Evolutionary conservation across 306 rosid species (phyloP), one percentile per base, ranked within the genome.

Genomic region (Medicago lupulina): DNA sequence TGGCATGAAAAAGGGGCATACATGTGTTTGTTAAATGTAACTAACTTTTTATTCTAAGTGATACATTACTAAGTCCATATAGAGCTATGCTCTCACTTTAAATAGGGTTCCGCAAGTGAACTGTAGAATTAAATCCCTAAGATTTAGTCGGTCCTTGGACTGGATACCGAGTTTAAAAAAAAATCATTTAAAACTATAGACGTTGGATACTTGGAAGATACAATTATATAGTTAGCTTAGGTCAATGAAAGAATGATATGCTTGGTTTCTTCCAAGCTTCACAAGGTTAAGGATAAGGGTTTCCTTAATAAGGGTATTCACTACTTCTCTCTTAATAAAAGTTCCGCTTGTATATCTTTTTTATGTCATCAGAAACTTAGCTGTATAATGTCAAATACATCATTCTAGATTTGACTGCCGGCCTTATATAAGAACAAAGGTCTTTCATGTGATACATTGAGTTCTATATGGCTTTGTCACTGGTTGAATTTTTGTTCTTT

Each of bases 231-330:
- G 19, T 74, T 59, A 66, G 36, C n/a, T 44, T 17, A 18, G 34
- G 54, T 60, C 76, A 59, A 44, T 38, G 53, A 75, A 78, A 69
- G 47, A 50, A 62, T 75, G 68, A 21, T 14, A 2, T 53, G 59
- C 8, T 17, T 8, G 19, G 66, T 19, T 59, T 73, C 69, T 68
- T 76, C 60, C 46, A 55, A 10, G 23, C 16, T 54, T 54, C 38
- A 44, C 8, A 57, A 57, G n/a, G 55, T 62, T 62, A 47, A 31
- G 4, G 34, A 62, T 13, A 16, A 34, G 38, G 38, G 38, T 34
- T 34, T 4, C 38, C 7, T 34, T 6, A 5, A 34, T 34, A 34
- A 41, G 38, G 39, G 14, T 31, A 61, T 28, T 74, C 38, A 16
- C 8, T 25, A 25, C 13, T 25, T 46, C 7, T 28, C 6, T 61